A percentile compares a stretch with the other conserved stretches of the same genome.
Evolutionary conservation across 129 eudicot genomes (phyloP).

Genomic region (Tanacetum coccineum): DNA sequence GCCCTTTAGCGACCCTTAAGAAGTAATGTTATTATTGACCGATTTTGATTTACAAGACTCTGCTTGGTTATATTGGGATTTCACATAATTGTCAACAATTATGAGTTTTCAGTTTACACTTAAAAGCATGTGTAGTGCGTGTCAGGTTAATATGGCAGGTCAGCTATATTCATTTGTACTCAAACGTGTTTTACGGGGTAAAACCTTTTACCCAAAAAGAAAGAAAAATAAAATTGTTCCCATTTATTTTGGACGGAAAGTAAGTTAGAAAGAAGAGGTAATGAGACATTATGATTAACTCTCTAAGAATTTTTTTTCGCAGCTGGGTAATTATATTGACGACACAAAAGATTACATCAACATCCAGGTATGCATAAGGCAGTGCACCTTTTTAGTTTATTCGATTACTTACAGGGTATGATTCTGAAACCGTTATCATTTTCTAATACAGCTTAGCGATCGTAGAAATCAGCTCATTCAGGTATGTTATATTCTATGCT

Average conservation of each 20-base stretch:
- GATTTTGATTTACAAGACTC: neutral
- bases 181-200: no score
- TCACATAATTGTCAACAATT: neutral
- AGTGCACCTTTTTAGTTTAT: neutral
- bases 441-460: constrained; percentile 68
- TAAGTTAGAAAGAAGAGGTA: neutral
- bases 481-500: constrained; percentile 29
- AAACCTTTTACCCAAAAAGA: no score
- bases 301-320: constrained; percentile 21
- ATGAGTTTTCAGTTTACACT: neutral
- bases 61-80: neutral
- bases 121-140: no score
- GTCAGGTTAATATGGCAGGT: no score
- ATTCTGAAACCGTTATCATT: constrained; percentile 5
- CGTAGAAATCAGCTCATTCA: constrained; percentile 95
- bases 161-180: no score
- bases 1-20: neutral
- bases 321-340: constrained; percentile 84
- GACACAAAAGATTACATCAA: constrained; percentile 91
- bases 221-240: neutral
- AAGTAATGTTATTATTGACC: constrained; percentile 6
- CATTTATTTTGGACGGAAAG: neutral
- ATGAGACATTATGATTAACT: neutral
- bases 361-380: constrained; percentile 52
- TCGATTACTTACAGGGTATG: neutral